Conservation (phyloP, 2,329 filamentous ascomycete species). For the Metarhizium guizhouense region DNA sequence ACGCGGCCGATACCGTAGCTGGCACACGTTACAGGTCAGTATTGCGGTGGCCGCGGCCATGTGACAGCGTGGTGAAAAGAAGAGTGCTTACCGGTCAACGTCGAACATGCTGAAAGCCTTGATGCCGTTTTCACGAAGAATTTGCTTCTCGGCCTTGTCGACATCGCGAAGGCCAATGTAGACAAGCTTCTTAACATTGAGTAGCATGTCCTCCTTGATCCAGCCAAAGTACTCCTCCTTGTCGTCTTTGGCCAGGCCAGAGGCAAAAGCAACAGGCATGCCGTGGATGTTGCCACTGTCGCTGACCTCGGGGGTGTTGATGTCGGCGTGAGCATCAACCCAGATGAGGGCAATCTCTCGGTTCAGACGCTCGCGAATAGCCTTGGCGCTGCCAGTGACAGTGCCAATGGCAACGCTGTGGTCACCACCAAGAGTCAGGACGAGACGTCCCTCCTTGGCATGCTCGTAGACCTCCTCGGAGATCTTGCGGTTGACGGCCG, state of each 20-base stretch:
- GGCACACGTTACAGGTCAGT: conserved; percentile 5
- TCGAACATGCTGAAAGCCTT: conserved; percentile 99
- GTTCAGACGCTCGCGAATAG: conserved; percentile 70
- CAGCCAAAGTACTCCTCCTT: conserved; percentile 80
- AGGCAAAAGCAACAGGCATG: conserved; percentile 92
- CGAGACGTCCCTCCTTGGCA: conserved; percentile 72
- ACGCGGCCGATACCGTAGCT: conserved; percentile 90
- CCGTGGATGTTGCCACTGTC: conserved; percentile 92
- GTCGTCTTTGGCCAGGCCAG: conserved; percentile 71
- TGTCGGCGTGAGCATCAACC: conserved; percentile 97
- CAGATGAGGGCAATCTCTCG: conserved; percentile 92
- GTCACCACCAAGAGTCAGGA: conserved; percentile 89
- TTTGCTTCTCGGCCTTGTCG: conserved; percentile 86
- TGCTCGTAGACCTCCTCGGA: conserved; percentile 81
- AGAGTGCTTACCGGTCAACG: conserved; percentile 62
- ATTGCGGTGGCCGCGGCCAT: background rate
- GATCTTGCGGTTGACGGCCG: conserved; percentile 72
- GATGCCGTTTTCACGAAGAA: conserved; percentile 80
- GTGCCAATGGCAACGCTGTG: conserved; percentile 96
- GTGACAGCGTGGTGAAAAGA: background rate
- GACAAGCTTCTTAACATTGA: conserved; percentile 76
- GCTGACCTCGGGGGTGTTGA: conserved; percentile 89
- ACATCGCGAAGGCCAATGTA: conserved; percentile 96
- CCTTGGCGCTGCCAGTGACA: conserved; percentile 77
- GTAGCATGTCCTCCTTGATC: conserved; percentile 62